These are phyloP conservation scores for Blepharisma japonicum DNA, from an alignment of 73 alveolate species.

Conservation along the genomic window DNA sequence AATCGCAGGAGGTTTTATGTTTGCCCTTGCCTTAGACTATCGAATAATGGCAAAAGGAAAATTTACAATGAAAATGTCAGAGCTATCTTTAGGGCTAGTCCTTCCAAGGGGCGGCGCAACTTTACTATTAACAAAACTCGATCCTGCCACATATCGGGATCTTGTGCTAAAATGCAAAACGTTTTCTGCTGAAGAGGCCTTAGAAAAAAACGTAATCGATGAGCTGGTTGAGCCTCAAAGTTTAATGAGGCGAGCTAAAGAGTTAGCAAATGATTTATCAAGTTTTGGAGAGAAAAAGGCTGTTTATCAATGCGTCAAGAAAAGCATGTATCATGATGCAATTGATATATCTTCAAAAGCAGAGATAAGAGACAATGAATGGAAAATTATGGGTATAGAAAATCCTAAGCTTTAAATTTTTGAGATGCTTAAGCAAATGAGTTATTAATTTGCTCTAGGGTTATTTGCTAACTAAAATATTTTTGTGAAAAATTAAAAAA, in stretches of 20 bases:
- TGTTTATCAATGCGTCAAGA: slow-evolving; percentile 4
- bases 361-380: no score
- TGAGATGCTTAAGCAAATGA: no score
- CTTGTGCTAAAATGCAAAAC: neutral
- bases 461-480: no score
- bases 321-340: neutral
- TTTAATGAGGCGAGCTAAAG: neutral
- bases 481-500: no score
- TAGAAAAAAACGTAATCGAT: neutral
- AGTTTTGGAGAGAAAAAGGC: neutral
- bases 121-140: neutral
- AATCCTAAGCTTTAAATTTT: no score
- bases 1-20: slow-evolving; percentile 59
- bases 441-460: no score
- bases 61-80: slow-evolving; percentile 53
- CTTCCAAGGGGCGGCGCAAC: slow-evolving; percentile 27
- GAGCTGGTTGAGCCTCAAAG: neutral
- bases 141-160: neutral
- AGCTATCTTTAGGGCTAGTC: slow-evolving; percentile 42
- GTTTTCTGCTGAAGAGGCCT: neutral
- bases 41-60: slow-evolving; percentile 48
- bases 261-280: slow-evolving; percentile 4
- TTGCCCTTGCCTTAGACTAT: slow-evolving; percentile 57
- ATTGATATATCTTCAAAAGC: neutral
- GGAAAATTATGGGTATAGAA: no score